Evolutionary conservation across 805 yeast species (phyloP).

Genomic region (Candida andamanensis): DNA sequence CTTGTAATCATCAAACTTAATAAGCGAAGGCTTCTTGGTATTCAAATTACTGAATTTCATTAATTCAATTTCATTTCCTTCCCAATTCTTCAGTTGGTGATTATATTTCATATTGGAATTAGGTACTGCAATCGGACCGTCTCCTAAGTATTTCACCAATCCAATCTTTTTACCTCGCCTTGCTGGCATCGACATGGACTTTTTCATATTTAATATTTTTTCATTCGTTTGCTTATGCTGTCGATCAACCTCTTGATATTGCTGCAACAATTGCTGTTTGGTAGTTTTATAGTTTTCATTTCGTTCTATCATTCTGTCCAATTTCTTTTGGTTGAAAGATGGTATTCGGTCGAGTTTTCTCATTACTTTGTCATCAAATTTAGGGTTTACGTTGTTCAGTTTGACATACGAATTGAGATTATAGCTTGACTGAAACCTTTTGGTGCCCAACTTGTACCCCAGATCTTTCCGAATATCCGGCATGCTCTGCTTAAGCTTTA

Average conservation of each 20-base stretch:
- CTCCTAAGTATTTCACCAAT: conserved; percentile 25
- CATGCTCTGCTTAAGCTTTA: conserved; percentile 12
- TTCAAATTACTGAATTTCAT: conserved; percentile 41
- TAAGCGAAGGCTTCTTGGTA: conserved; percentile 33
- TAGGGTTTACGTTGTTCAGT: conserved; percentile 13
- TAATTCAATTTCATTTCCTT: conserved; percentile 59
- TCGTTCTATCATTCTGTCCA: conserved; percentile 13
- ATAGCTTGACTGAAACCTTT: conserved; percentile 31
- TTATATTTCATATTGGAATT: conserved; percentile 48
- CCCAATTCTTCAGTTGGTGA: conserved; percentile 51
- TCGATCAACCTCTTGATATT: conserved; percentile 24
- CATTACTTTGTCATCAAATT: conserved; percentile 29
- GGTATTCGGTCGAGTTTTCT: conserved; percentile 38
- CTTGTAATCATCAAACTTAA: conserved; percentile 24
- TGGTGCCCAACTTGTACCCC: conserved; percentile 5
- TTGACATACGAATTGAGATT: conserved; percentile 16
- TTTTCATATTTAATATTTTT: conserved; percentile 9
- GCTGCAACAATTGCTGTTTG: conserved; percentile 26
- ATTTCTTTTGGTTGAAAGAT: conserved; percentile 21
- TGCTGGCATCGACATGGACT: conserved; percentile 10
- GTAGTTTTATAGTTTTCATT: conserved; percentile 10
- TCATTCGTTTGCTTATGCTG: conserved; percentile 11
- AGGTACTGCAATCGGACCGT: conserved; percentile 13
- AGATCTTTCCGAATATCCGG: conserved; percentile 10
- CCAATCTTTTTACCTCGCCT: conserved; percentile 20